phyloP scores from a whole-genome alignment of 2,329 filamentous ascomycete genomes.

The Trichophyton verrucosum region DNA sequence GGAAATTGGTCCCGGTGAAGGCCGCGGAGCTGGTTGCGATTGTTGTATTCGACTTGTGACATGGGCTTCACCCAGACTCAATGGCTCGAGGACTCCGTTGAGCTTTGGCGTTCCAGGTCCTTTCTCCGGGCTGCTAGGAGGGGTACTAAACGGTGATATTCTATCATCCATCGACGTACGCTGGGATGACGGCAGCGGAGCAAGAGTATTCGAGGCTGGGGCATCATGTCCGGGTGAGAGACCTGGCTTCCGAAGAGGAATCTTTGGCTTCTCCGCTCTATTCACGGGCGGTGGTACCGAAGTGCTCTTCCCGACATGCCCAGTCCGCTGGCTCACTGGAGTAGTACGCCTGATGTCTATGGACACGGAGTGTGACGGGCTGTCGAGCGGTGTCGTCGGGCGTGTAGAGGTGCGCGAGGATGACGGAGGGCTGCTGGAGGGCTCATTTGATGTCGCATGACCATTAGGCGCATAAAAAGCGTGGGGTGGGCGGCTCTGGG shows the following conservation, averaged over 20 bases:
- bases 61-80: background rate
- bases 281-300: slow-evolving; percentile 62
- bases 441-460: slow-evolving; percentile 3
- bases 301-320: slow-evolving; percentile 26
- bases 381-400: slow-evolving; percentile 23
- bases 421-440: background rate
- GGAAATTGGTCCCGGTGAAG: background rate
- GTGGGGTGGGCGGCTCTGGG: background rate
- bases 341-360: slow-evolving; percentile 6
- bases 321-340: slow-evolving; percentile 10
- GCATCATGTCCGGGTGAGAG: slow-evolving; percentile 25
- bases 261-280: slow-evolving; percentile 64
- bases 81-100: background rate
- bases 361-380: slow-evolving; percentile 38
- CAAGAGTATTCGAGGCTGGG: slow-evolving; percentile 14
- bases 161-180: slow-evolving; percentile 30
- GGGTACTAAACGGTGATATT: slow-evolving; percentile 74
- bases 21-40: background rate
- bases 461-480: slow-evolving; percentile 16
- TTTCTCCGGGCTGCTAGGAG: slow-evolving; percentile 60
- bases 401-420: slow-evolving; percentile 15
- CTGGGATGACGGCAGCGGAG: slow-evolving; percentile 17
- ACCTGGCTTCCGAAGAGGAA: slow-evolving; percentile 37
- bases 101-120: slow-evolving; percentile 13
- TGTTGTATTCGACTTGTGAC: background rate